phyloP scores from a whole-genome alignment of 768 basidiomycete species.

The Amanita rimosa region DNA sequence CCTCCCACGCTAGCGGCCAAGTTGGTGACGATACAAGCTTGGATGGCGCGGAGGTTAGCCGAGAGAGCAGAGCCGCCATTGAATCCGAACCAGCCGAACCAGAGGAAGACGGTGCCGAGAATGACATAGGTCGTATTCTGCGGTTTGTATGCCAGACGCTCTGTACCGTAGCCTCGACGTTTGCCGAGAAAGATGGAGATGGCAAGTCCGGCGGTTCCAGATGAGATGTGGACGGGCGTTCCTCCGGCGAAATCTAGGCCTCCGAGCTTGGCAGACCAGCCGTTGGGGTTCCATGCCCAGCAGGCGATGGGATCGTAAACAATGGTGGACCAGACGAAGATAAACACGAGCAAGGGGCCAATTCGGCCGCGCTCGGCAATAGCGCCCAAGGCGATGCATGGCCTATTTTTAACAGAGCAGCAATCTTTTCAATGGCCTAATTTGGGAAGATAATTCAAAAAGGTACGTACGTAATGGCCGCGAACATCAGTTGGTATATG shows the following conservation, averaged over 20 bases:
- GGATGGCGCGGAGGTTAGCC: constrained; percentile 78
- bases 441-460: background rate
- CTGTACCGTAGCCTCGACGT: constrained; percentile 85
- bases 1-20: constrained; percentile 84
- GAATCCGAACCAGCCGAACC: constrained; percentile 96
- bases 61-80: constrained; percentile 88
- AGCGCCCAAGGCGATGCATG: constrained; percentile 85
- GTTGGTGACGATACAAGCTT: constrained; percentile 92
- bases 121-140: constrained; percentile 91
- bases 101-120: constrained; percentile 87
- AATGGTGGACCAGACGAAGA: constrained; percentile 81
- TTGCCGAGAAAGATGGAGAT: constrained; percentile 88
- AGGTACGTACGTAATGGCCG: constrained; percentile 68
- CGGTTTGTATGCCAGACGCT: constrained; percentile 83
- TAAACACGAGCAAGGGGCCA: constrained; percentile 80
- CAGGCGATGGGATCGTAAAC: constrained; percentile 93
- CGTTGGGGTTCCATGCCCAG: constrained; percentile 89
- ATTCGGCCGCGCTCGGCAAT: constrained; percentile 84
- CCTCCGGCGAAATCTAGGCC: constrained; percentile 93
- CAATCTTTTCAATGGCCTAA: constrained; percentile 10
- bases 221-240: constrained; percentile 94
- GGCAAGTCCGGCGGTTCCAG: constrained; percentile 84
- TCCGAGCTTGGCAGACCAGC: constrained; percentile 68
- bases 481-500: constrained; percentile 88
- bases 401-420: constrained; percentile 25